Conservation (phyloP, 2,329 filamentous ascomycete species). For the Lasiodiplodia hormozganensis region DNA sequence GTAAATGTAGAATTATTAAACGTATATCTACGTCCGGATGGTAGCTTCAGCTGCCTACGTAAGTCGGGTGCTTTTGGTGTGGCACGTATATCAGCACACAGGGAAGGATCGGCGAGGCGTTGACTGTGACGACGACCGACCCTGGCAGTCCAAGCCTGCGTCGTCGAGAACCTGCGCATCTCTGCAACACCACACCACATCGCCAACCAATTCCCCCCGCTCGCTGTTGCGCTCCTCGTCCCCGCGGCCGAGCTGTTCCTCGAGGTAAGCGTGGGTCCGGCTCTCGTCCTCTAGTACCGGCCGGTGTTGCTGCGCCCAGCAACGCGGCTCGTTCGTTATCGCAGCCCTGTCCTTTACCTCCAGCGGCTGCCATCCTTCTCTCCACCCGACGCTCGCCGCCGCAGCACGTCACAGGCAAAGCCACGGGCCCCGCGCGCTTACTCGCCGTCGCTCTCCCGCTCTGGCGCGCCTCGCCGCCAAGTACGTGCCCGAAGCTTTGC, state of each 20-base stretch:
- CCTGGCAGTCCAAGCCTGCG: slow-evolving; percentile 19
- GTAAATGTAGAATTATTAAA: too few species aligned
- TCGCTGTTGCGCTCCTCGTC: slow-evolving; percentile 1
- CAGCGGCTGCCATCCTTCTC: slow-evolving; percentile 19
- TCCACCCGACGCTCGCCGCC: slow-evolving; percentile 4
- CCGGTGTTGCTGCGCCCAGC: slow-evolving; percentile 24
- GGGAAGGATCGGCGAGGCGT: slow-evolving; percentile 16
- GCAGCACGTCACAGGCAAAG: slow-evolving; percentile 27
- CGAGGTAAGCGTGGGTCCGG: slow-evolving; percentile 13
- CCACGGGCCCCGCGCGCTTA: slow-evolving; percentile 27
- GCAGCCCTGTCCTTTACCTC: slow-evolving; percentile 23
- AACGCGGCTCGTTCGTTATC: slow-evolving; percentile 27
- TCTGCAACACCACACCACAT: slow-evolving; percentile 10
- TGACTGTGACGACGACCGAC: slow-evolving; percentile 19
- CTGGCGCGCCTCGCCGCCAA: slow-evolving; percentile 35
- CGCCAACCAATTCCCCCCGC: slow-evolving; percentile 13
- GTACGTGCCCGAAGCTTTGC: slow-evolving; percentile 28
- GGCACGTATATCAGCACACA: slow-evolving; percentile 13
- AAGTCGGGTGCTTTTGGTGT: neutral
- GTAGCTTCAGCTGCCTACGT: too few species aligned
- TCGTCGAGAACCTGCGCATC: slow-evolving; percentile 17
- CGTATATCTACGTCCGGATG: too few species aligned
- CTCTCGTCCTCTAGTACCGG: slow-evolving; percentile 9
- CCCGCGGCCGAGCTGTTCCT: neutral
- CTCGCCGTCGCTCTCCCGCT: slow-evolving; percentile 51